Conservation (phyloP, 2,329 filamentous ascomycete species). For the Stachybotrys chlorohalonatus region DNA sequence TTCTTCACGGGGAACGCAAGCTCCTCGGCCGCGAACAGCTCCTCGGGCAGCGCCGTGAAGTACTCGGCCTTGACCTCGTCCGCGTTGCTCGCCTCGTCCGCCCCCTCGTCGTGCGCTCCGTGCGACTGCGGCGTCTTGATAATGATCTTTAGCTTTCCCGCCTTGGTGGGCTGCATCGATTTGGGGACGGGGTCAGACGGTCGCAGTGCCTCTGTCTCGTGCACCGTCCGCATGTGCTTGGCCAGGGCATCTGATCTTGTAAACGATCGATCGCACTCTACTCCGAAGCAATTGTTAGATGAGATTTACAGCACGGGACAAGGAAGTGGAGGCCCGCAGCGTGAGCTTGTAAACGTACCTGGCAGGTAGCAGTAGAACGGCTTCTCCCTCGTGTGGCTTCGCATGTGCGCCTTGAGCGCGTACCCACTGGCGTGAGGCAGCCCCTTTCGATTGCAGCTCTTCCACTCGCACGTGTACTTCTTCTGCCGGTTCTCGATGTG, state of each 20-base stretch:
- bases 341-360: conserved; percentile 42
- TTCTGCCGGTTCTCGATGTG: conserved; percentile 92
- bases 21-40: conserved; percentile 59
- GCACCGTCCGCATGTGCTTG: conserved; percentile 97
- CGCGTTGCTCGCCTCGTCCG: conserved; percentile 43
- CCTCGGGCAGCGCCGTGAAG: conserved; percentile 44
- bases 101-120: conserved; percentile 42
- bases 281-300: neutral
- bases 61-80: conserved; percentile 51
- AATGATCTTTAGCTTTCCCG: conserved; percentile 51
- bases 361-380: conserved; percentile 95
- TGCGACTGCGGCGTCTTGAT: conserved; percentile 53
- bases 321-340: neutral
- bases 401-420: conserved; percentile 92
- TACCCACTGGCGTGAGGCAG: conserved; percentile 92
- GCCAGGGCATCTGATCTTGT: conserved; percentile 91
- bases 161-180: conserved; percentile 44
- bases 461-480: conserved; percentile 98
- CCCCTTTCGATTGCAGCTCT: conserved; percentile 78
- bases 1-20: conserved; percentile 48
- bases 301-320: neutral
- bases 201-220: conserved; percentile 91
- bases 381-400: conserved; percentile 95
- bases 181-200: conserved; percentile 68
- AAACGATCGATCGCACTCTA: conserved; percentile 95